Conservation (phyloP, 1,284 basidiomycete species). For the Ustilago curta region DNA sequence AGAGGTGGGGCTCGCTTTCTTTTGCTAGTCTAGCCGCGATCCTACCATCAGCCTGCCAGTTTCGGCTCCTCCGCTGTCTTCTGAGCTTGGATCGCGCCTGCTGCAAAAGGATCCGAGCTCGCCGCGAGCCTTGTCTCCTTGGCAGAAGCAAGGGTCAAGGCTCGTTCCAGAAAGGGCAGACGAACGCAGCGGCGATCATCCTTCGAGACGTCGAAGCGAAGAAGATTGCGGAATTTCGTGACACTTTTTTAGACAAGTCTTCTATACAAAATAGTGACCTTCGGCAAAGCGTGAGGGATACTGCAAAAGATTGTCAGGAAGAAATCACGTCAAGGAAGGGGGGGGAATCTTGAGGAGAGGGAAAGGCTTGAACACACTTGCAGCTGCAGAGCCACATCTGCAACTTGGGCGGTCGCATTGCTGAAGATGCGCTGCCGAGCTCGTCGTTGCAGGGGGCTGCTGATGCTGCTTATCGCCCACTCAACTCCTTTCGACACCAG, state of each 20-base stretch:
- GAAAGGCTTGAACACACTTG: neutral
- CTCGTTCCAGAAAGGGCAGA: constrained; percentile 5
- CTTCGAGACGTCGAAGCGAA: too few species aligned
- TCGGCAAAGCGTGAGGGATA: too few species aligned
- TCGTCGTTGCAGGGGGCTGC: neutral
- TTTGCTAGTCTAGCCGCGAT: neutral
- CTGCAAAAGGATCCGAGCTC: neutral
- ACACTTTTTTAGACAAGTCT: too few species aligned
- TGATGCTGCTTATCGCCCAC: constrained; percentile 11
- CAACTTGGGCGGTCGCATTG: neutral
- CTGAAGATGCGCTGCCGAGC: constrained; percentile 7
- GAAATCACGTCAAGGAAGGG: neutral
- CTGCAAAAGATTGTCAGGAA: constrained; percentile 2
- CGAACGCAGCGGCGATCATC: too few species aligned
- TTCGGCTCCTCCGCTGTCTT: neutral
- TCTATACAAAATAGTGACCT: too few species aligned
- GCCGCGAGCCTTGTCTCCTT: constrained; percentile 3
- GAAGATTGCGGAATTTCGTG: too few species aligned
- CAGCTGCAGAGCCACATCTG: constrained; percentile 8
- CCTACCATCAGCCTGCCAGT: neutral
- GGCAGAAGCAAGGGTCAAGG: constrained; percentile 31
- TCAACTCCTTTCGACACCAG: neutral
- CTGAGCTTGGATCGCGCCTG: neutral
- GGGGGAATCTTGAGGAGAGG: too few species aligned
- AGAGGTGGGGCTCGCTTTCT: neutral